Base-by-base conservation (phyloP, 768 basidiomycete genomes). In the Kwoniella mangroviensis region DNA sequence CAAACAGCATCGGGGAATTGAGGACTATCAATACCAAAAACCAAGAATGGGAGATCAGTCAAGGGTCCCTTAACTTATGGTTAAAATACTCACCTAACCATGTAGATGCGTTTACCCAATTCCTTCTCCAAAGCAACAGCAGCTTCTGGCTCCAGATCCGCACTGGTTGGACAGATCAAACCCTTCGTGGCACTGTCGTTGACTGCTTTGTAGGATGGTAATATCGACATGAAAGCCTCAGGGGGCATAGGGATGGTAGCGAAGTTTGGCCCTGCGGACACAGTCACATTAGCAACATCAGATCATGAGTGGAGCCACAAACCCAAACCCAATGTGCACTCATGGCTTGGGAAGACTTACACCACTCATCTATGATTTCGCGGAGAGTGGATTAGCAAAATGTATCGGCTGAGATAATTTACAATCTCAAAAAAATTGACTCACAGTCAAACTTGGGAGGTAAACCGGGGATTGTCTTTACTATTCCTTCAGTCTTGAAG, bases 11-110 rank as follows among this genome's bases (percentile, higher is more conserved):
- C 62, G 21, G 74, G 68, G 51, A 73, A 78, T 49, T 75, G 76
- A 57, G 61, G 68, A 17, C 68, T 69, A 24, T 19, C 64, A 6
- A 19, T 69, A 62, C 40, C 6, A 28, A 21, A 54, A 22, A 34
- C 34, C 34, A 34, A 34, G 34, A 34, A 34, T 4, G 34, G 34
- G 34, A 34, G 34, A 34, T 34, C 34, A 34, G 6, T 34, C 34
- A 34, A 34, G 34, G 34, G 6, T 34, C 34, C 34, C 34, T 34
- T 34, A 5, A 34, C 34, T 34, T n/a, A n/a, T n/a, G n/a, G n/a
- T n/a, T n/a, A n/a, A n/a, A n/a, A n/a, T n/a, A 73, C 76, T 64
- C 60, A 75, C 76, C 76, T 73, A n/a, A 55, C 59, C 69, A 68
- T 71, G 22, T 69, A 57, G 24, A 75, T 54, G 19, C 57, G 63